Conservation (phyloP, 257 asterid genomes). For the Ophiorrhiza pumila region DNA sequence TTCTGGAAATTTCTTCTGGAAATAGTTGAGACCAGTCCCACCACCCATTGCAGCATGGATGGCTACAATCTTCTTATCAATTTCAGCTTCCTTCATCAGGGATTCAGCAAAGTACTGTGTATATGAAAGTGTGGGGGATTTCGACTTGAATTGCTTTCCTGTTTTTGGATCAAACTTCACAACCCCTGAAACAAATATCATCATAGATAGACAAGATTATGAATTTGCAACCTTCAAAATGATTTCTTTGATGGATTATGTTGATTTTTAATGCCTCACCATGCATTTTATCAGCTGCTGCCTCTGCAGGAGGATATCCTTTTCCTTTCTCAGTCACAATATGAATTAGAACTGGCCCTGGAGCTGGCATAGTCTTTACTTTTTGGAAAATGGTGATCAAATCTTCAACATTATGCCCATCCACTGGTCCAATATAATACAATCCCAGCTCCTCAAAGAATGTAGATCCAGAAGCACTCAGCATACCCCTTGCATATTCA, state of each 20-base stretch:
- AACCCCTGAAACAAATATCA: conserved; percentile 44
- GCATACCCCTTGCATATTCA: conserved; percentile 82
- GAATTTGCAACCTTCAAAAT: too few relatives aligned
- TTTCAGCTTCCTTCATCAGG: conserved; percentile 69
- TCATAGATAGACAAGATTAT: too few relatives aligned
- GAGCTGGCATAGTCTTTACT: conserved; percentile 63
- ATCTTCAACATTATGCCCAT: conserved; percentile 66
- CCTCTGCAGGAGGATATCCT: conserved; percentile 76
- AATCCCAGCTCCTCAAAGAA: conserved; percentile 80
- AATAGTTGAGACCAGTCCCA: conserved; percentile 72
- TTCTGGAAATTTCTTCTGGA: conserved; percentile 58
- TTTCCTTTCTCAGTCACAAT: conserved; percentile 74
- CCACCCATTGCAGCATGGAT: conserved; percentile 94
- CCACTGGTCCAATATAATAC: conserved; percentile 79
- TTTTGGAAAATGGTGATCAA: conserved; percentile 50
- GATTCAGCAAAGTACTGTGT: conserved; percentile 79
- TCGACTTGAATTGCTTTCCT: conserved; percentile 60
- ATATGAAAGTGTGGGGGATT: conserved; percentile 55
- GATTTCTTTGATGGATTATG: not conserved
- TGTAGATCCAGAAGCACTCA: conserved; percentile 66
- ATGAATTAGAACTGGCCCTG: conserved; percentile 81
- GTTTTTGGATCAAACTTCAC: conserved; percentile 70
- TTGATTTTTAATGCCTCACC: conserved; percentile 36
- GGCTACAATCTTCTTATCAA: conserved; percentile 53
- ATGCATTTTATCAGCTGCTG: conserved; percentile 74